phyloP scores from a whole-genome alignment of 2,329 filamentous ascomycete genomes.

The Myotisia sp. region DNA sequence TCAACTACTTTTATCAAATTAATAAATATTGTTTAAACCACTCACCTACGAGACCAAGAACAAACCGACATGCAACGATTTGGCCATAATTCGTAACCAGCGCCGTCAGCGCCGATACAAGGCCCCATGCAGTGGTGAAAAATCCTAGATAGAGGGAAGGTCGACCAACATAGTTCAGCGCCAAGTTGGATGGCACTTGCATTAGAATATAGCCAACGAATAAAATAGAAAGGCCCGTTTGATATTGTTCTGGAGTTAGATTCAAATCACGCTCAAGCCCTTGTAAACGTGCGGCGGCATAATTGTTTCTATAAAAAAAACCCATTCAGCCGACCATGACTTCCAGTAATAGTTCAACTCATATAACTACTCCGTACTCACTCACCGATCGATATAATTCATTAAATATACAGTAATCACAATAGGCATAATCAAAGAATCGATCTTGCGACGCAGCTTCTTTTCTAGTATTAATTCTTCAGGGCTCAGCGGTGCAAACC shows the following conservation, averaged over 20 bases:
- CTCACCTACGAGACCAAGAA: conserved; percentile 29
- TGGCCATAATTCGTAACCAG: conserved; percentile 29
- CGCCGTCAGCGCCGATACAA: conserved; percentile 32
- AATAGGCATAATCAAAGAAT: conserved; percentile 27
- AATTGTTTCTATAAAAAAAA: conserved; percentile 29
- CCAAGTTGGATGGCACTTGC: conserved; percentile 35
- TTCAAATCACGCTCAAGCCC: conserved; percentile 27
- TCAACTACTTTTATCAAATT: too few species aligned
- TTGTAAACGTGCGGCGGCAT: conserved; percentile 32
- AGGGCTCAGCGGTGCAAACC: conserved; percentile 6
- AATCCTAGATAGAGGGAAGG: conserved; percentile 33
- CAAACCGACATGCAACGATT: conserved; percentile 33
- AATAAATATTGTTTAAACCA: too few species aligned
- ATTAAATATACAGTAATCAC: conserved; percentile 31
- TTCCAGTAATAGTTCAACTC: conserved; percentile 2
- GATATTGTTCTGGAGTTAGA: conserved; percentile 24
- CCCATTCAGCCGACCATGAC: neutral
- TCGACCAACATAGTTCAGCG: conserved; percentile 30
- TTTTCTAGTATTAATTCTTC: conserved; percentile 26
- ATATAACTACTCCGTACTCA: conserved; percentile 6
- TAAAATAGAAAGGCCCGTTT: conserved; percentile 30
- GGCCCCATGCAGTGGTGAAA: conserved; percentile 33
- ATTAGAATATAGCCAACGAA: conserved; percentile 34
- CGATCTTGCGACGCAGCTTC: conserved; percentile 26
- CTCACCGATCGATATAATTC: conserved; percentile 33